Evolutionary conservation across 1,139 yeast genomes (phyloP).

Genomic region (Hansenula lynferdii): DNA sequence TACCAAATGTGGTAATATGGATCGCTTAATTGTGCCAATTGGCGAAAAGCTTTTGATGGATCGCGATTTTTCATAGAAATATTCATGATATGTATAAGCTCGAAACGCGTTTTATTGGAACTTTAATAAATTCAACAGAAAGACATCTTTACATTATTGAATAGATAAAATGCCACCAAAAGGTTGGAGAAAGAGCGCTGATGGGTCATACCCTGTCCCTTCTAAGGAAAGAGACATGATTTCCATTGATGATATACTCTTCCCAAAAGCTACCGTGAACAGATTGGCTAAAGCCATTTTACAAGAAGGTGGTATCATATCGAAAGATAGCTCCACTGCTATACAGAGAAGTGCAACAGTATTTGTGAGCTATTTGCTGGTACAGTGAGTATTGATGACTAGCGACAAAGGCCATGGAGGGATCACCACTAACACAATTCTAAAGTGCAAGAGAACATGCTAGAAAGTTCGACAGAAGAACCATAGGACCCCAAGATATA

Average conservation of each 20-base stretch:
- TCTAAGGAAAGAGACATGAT: conserved; percentile 52
- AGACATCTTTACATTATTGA: neutral
- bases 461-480: conserved; percentile 48
- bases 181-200: conserved; percentile 77
- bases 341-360: conserved; percentile 70
- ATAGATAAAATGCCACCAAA: conserved; percentile 61
- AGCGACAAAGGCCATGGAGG: neutral
- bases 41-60: no score
- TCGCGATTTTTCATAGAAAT: neutral
- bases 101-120: neutral
- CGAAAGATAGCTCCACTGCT: conserved; percentile 64
- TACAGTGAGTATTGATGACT: conserved; percentile 27
- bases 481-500: conserved; percentile 63
- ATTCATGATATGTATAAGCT: neutral
- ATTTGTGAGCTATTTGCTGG: conserved; percentile 62
- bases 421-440: neutral
- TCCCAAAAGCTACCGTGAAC: conserved; percentile 59
- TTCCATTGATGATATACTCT: conserved; percentile 64
- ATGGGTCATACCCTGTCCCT: conserved; percentile 53
- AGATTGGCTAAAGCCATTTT: conserved; percentile 50
- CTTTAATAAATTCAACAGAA: neutral
- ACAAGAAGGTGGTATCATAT: conserved; percentile 36
- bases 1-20: no score
- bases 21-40: neutral
- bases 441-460: conserved; percentile 47